Base-by-base conservation (phyloP, 176 grass and related monocot species). In the Poa annua region DNA sequence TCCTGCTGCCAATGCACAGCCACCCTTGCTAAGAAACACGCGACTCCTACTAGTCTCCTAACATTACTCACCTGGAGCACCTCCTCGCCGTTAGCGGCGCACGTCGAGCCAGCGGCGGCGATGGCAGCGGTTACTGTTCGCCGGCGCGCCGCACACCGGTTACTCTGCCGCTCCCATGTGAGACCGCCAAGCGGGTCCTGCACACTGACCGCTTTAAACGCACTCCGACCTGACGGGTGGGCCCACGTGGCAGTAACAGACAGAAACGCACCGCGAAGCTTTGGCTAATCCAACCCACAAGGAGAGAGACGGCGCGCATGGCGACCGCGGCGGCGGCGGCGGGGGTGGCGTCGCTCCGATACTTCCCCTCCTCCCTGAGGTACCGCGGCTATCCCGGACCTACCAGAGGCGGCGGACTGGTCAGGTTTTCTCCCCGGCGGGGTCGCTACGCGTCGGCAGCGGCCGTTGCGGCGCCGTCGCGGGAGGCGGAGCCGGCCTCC, bases 401-500 rank as follows among this genome's bases (percentile, higher is more conserved):
- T 70, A 35, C 5, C 22, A 11, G 39, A 8, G 13, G 44, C 25
- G 69, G 69, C 29, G 71, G 47, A 16, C 73, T 36, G 11, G 17
- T 67, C 50, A 67, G 8, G 62, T 78, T 75, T 44, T 36, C 15
- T 39, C 16, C 81, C 11, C 76, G 76, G 66, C 79, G 56, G 57
- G 47, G 66, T 34, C 49, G 24, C 62, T 74, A 39, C 8, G 76
- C 68, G 19, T 62, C 80, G 10, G 73, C 74, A 14, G 57, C 86
- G 15, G 77, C 88, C 55, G 69, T 91, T 64, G 78, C 79, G 22
- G 52, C 77, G 47, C 86, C 83, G 8, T 90, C 87, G 25, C 84
- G 83, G 74, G 88, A 88, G 38, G 42, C 67, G 57, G 86, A 85
- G 57, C 75, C 95, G n/a, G 56, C 66, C 88, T 88, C 81, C 70